Percentiles rank a stretch among this genome's conserved stretches.
Conservation (phyloP, 2,329 filamentous ascomycete genomes). For the Lasiodiplodia theobromae region DNA sequence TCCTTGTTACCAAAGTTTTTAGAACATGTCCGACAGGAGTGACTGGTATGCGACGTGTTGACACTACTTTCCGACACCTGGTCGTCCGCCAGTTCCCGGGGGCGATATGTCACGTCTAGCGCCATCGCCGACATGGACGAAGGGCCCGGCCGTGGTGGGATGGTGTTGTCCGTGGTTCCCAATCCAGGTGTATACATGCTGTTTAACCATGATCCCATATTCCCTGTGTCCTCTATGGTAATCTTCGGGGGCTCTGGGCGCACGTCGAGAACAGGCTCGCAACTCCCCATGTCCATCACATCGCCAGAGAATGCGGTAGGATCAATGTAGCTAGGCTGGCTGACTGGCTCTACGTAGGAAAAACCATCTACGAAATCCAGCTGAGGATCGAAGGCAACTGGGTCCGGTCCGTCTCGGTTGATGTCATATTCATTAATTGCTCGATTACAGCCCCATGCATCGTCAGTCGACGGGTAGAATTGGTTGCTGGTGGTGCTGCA, state of each 20-base stretch:
- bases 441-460: neutral
- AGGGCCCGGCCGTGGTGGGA: neutral
- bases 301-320: neutral
- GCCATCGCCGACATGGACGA: neutral
- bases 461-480: neutral
- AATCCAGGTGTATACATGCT: conserved; percentile 3
- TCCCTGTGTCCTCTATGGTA: neutral
- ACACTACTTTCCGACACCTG: conserved; percentile 10
- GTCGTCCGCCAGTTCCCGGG: conserved; percentile 1
- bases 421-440: neutral
- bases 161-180: neutral
- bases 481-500: neutral
- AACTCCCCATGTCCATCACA: neutral
- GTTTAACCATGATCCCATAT: neutral
- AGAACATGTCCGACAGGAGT: conserved; percentile 2
- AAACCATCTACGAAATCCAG: neutral
- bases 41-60: conserved; percentile 6
- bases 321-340: neutral
- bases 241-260: neutral
- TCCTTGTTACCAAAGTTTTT: conserved; percentile 11
- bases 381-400: neutral
- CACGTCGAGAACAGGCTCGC: neutral
- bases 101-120: neutral
- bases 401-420: neutral
- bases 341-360: neutral